These are phyloP conservation scores for Mortierella alpina DNA, from an alignment of 192 early-diverging fungal species.

Conservation along the genomic window DNA sequence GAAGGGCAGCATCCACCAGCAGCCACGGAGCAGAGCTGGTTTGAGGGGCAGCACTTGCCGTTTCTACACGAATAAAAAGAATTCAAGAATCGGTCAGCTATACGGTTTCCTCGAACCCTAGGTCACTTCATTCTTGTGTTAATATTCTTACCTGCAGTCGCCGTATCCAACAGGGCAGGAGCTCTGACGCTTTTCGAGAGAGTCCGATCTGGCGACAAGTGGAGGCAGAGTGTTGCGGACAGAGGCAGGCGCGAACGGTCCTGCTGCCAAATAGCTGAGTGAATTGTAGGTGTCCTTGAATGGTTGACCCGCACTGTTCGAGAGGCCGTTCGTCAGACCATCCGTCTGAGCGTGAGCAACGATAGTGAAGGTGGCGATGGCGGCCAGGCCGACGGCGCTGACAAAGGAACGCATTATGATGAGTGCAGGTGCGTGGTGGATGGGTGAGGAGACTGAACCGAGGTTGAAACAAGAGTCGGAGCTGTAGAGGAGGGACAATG, in stretches of 20 bases:
- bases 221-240: background rate
- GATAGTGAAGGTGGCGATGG: too few relatives aligned
- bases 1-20: constrained; percentile 12
- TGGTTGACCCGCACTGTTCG: too few relatives aligned
- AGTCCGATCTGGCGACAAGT: background rate
- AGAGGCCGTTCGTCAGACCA: too few relatives aligned
- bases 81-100: background rate
- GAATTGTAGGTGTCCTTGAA: constrained; percentile 5
- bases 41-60: constrained; percentile 7
- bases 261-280: background rate
- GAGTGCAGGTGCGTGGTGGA: too few relatives aligned
- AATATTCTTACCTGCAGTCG: constrained; percentile 1
- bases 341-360: too few relatives aligned
- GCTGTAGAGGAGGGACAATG: too few relatives aligned
- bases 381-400: too few relatives aligned
- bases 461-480: too few relatives aligned
- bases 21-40: constrained; percentile 3
- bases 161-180: constrained; percentile 9
- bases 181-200: constrained; percentile 2
- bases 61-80: background rate
- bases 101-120: background rate
- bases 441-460: too few relatives aligned
- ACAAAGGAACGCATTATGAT: too few relatives aligned
- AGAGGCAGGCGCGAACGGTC: background rate
- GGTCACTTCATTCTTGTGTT: background rate